Evolutionary conservation across 2,329 filamentous ascomycete species (phyloP).

Genomic region (Aphanocladium album): DNA sequence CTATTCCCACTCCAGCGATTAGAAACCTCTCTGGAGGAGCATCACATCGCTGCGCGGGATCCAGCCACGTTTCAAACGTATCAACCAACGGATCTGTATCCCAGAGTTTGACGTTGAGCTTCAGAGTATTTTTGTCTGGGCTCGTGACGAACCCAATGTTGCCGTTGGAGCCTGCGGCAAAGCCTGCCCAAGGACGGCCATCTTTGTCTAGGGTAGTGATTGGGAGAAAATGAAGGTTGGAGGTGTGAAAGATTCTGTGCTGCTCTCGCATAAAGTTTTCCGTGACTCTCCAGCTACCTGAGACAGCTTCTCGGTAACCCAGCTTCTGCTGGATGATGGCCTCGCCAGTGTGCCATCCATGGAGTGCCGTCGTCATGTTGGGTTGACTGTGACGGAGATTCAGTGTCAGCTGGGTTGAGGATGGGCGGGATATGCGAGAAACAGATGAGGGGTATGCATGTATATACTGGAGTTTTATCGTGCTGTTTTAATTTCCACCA

Average conservation of each 20-base stretch:
- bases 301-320: not conserved
- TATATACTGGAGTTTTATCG: too few species aligned
- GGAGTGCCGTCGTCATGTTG: not conserved
- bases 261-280: constrained; percentile 3
- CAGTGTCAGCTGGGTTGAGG: not conserved
- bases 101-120: not conserved
- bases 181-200: not conserved
- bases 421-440: too few species aligned
- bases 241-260: constrained; percentile 1
- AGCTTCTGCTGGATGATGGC: not conserved
- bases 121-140: not conserved
- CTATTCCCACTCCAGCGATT: not conserved
- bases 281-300: not conserved
- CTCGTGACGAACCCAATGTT: not conserved
- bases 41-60: not conserved
- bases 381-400: not conserved
- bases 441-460: too few species aligned
- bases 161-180: not conserved
- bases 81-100: not conserved
- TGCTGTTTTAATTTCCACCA: too few species aligned
- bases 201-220: not conserved
- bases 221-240: not conserved
- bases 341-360: not conserved
- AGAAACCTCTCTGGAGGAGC: not conserved
- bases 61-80: not conserved